Evolutionary conservation across 257 asterid genomes (phyloP), one percentile per base, ranked within the genome.

Genomic region (Dorcoceras hygrometricum): DNA sequence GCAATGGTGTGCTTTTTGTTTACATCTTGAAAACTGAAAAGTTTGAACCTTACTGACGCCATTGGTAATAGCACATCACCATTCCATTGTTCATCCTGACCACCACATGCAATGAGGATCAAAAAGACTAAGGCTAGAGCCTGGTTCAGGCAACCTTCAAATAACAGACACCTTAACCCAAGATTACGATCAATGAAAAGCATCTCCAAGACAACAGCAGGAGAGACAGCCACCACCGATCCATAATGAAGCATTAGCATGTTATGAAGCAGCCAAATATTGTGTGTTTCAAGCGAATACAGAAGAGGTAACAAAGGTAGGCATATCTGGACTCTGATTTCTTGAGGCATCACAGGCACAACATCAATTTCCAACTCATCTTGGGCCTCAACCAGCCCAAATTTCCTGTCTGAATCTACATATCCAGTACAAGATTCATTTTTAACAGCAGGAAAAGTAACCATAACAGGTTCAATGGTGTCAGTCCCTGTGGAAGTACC

Each of bases 141-240:
- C 68, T 79, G 86, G 75, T 79, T 80, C 83, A 94, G 72, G 84
- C 84, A 77, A 54, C 97, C 91, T 73, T 89, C 98, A 66, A 80
- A 82, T 71, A 80, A 75, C 62, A 89, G 79, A 72, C 76, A 78
- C 76, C 87, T 89, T 87, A 91, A 79, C 72, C 99, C 99, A 73
- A 76, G 78, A 71, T 73, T 71, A 70, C 76, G 86, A 74, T 95
- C 99, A 64, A 95, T 79, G 63, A 91, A 82, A 76, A 95, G 93
- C 75, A 95, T 87, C 88, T 91, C 95, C 82, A 95, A 67, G 56
- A 69, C 59, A 80, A 95, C 86, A 65, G 81, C 80, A 46, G 95
- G 96, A 83, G 96, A 87, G 57, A 78, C 75, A 68, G 86, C 75
- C 76, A 84, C 73, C 65, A 95, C 53, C 29, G 72, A 69, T 66